Evolutionary conservation across 2,329 filamentous ascomycete species (phyloP).

Genomic region (Acephala macrosclerotiorum): DNA sequence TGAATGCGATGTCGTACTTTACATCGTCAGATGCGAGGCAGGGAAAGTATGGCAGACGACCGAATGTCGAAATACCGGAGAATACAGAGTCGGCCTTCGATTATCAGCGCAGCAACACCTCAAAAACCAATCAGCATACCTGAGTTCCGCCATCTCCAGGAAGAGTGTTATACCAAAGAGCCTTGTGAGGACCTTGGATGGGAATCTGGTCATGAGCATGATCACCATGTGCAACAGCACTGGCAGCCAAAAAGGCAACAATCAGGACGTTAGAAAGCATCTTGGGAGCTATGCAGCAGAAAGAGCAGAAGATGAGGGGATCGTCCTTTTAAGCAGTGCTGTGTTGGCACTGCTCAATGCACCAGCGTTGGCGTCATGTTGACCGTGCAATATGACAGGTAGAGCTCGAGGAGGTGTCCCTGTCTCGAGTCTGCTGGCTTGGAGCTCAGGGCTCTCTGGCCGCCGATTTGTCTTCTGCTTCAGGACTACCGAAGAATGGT

Average conservation of each 20-base stretch:
- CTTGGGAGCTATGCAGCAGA: conserved; percentile 16
- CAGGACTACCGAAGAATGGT: conserved; percentile 28
- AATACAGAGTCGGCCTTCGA: conserved; percentile 83
- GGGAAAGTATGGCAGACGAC: conserved; percentile 77
- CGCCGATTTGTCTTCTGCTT: conserved; percentile 8
- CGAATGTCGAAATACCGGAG: conserved; percentile 87
- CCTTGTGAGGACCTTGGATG: conserved; percentile 69
- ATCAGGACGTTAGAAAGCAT: conserved; percentile 41
- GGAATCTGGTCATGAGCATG: conserved; percentile 66
- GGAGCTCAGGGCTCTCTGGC: conserved; percentile 27
- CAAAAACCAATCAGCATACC: conserved; percentile 51
- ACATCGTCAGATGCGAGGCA: conserved; percentile 75
- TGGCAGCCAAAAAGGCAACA: conserved; percentile 37
- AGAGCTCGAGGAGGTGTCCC: conserved; percentile 1
- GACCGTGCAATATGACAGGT: conserved; percentile 31
- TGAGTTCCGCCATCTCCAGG: conserved; percentile 87
- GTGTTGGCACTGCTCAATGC: conserved; percentile 32
- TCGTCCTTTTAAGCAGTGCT: conserved; percentile 28
- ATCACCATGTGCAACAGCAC: conserved; percentile 93
- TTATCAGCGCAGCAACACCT: conserved; percentile 28
- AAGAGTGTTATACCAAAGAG: conserved; percentile 82
- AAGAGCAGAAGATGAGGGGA: conserved; percentile 18
- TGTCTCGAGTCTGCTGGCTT: conserved; percentile 17
- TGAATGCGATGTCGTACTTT: conserved; percentile 85
- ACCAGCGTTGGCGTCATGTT: conserved; percentile 29